Percentiles rank a stretch among this genome's conserved stretches.
These are phyloP conservation scores for Arthrobotrys sphaeroides DNA, from an alignment of 2,329 filamentous ascomycete species.

Conservation along the genomic window DNA sequence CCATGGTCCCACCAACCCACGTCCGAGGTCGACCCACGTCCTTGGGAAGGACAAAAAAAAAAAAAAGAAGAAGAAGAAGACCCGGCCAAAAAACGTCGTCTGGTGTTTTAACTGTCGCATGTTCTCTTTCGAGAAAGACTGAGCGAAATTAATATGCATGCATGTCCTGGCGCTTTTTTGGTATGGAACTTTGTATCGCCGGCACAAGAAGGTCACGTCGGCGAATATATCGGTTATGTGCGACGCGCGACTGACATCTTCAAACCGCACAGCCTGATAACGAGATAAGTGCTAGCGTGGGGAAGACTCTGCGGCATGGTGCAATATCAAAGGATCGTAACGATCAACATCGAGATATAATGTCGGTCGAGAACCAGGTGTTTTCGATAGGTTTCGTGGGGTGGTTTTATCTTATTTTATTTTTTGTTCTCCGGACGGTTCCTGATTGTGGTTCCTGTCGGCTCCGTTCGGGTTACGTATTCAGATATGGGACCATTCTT, in stretches of 20 bases:
- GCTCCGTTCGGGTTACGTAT: conserved; percentile 34
- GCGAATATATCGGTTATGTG: conserved; percentile 53
- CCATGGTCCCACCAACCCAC: conserved; percentile 12
- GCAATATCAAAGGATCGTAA: conserved; percentile 23
- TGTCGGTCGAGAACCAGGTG: conserved; percentile 5
- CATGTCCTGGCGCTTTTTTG: conserved; percentile 30
- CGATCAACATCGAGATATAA: conserved; percentile 23
- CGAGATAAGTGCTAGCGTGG: conserved; percentile 24
- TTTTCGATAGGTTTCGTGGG: conserved; percentile 5
- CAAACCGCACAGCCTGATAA: conserved; percentile 22
- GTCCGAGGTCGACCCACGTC: conserved; percentile 2
- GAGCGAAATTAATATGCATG: conserved; percentile 50
- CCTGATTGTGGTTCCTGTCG: conserved; percentile 1
- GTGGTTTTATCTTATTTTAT: conserved; percentile 3
- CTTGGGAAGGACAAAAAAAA: no score
- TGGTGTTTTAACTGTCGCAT: conserved; percentile 33
- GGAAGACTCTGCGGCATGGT: conserved; percentile 22
- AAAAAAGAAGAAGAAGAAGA: no score
- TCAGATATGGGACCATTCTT: conserved; percentile 39
- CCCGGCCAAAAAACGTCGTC: conserved; percentile 14
- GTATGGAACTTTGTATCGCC: conserved; percentile 40
- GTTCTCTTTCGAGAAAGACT: conserved; percentile 40
- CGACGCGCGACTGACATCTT: conserved; percentile 45
- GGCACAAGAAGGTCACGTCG: conserved; percentile 27
- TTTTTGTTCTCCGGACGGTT: background rate